phyloP scores from a whole-genome alignment of 2,329 filamentous ascomycete genomes.

The Monosporascus sp. region DNA sequence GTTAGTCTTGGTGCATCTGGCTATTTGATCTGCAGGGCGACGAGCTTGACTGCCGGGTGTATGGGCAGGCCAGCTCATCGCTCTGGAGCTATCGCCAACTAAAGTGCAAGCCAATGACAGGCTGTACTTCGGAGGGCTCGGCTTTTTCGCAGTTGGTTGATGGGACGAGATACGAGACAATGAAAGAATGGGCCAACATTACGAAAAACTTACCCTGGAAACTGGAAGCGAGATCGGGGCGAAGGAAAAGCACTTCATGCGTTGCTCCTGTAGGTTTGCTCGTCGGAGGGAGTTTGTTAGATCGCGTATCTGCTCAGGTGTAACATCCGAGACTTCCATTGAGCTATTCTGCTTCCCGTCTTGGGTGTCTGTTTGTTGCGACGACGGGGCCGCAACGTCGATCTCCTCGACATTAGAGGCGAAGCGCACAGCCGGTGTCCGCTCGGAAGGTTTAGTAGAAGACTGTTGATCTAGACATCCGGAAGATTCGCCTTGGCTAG shows the following conservation, averaged over 20 bases:
- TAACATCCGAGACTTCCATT: slow-evolving; percentile 36
- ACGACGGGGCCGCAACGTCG: slow-evolving; percentile 37
- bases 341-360: slow-evolving; percentile 10
- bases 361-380: neutral
- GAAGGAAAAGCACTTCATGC: slow-evolving; percentile 82
- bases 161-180: neutral
- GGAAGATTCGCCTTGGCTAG: slow-evolving; percentile 8
- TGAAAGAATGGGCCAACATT: slow-evolving; percentile 1
- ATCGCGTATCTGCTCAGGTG: slow-evolving; percentile 62
- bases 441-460: slow-evolving; percentile 20
- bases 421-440: slow-evolving; percentile 60
- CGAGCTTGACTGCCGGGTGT: neutral
- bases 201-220: slow-evolving; percentile 63
- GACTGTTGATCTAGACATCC: slow-evolving; percentile 17
- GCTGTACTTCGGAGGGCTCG: neutral
- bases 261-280: slow-evolving; percentile 71
- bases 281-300: slow-evolving; percentile 69
- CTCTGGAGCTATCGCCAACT: too few relatives aligned
- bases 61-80: neutral
- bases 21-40: neutral
- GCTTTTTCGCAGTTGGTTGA: neutral
- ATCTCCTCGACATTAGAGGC: slow-evolving; percentile 68
- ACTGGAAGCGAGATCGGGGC: slow-evolving; percentile 85
- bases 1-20: slow-evolving; percentile 10
- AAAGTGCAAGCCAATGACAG: neutral